phyloP scores from a whole-genome alignment of 2,329 filamentous ascomycete genomes.

The Hypoxylon sp. region DNA sequence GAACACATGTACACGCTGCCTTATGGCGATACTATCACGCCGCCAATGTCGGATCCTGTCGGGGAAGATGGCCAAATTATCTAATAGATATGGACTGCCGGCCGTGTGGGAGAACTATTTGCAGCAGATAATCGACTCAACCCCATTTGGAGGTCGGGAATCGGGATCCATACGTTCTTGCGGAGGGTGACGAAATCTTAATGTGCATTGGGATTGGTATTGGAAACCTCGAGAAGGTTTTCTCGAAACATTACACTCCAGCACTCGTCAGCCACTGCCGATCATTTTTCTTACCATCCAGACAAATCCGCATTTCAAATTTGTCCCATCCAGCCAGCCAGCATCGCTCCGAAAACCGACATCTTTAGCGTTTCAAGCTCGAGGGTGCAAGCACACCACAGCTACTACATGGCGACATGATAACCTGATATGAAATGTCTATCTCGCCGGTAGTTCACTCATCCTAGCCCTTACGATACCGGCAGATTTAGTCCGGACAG shows the following conservation, averaged over 20 bases:
- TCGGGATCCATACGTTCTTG: conserved; percentile 22
- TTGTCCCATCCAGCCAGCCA: background rate
- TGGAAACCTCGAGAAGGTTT: conserved; percentile 32
- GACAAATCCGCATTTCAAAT: conserved; percentile 17
- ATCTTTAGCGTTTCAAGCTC: conserved; percentile 11
- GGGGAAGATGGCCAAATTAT: conserved; percentile 33
- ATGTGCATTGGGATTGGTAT: conserved; percentile 7
- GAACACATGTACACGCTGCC: conserved; percentile 31
- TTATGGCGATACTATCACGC: conserved; percentile 38
- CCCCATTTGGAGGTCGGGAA: conserved; percentile 23
- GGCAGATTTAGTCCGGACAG: conserved; percentile 29
- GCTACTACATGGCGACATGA: conserved; percentile 10
- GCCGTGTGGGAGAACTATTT: conserved; percentile 20
- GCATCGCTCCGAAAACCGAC: conserved; percentile 12
- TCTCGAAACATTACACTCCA: conserved; percentile 26
- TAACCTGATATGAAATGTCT: conserved; percentile 31
- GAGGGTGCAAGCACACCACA: conserved; percentile 6
- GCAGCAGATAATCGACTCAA: conserved; percentile 16
- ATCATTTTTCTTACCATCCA: conserved; percentile 22
- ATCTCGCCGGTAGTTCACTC: conserved; percentile 29
- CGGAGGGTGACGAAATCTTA: conserved; percentile 30
- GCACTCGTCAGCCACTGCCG: conserved; percentile 26
- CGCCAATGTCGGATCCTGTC: conserved; percentile 26
- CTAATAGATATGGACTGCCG: conserved; percentile 27
- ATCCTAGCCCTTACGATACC: conserved; percentile 23